Evolutionary conservation across 1,139 yeast species (phyloP), one percentile per base, ranked within the genome.

Genomic region (Yamadazyma friedrichii): DNA sequence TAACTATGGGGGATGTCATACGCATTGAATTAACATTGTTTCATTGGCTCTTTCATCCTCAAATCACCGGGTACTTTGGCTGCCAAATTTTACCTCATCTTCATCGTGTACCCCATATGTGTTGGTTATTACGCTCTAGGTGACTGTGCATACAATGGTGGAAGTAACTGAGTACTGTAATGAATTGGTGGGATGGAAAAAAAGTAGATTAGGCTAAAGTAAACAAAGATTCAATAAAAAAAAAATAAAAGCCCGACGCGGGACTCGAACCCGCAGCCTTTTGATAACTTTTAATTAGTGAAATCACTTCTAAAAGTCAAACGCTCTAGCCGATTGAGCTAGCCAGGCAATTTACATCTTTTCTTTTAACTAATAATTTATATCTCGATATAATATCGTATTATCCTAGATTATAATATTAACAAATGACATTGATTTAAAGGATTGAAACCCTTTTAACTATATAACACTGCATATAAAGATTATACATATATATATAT

Each of bases 241-340:
- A 12, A 35, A 35, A 35, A 35, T 16, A 28, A 15, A 11, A 35
- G 38, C 38, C 38, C 38, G 38, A 35, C 33, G 38, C 38, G 38
- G 38, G 38, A 35, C 33, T 35, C 38, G 38, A 35, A 35, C 38
- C 38, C 38, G 38, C 38, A 35, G 33, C 38, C 38, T 35, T 35
- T 35, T 35, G 38, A 34, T 33, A 32, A n/a, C 35, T 32, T 32
- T 11, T 22, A 9, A 26, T 13, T 20, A 20, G 24, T 20, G 24
- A 20, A 20, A 20, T 6, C 24, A 20, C 24, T 20, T 20, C 4
- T 35, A 35, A 35, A 35, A 35, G 38, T 35, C 38, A 35, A 35
- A 35, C 38, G 38, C 38, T 35, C 38, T 35, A 35, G 38, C 38
- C 38, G 38, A 35, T 35, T 35, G 38, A 35, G 38, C 38, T 35